Evolutionary conservation across 805 yeast species (phyloP), one percentile per base, ranked within the genome.

Genomic region (Candida easanensis): DNA sequence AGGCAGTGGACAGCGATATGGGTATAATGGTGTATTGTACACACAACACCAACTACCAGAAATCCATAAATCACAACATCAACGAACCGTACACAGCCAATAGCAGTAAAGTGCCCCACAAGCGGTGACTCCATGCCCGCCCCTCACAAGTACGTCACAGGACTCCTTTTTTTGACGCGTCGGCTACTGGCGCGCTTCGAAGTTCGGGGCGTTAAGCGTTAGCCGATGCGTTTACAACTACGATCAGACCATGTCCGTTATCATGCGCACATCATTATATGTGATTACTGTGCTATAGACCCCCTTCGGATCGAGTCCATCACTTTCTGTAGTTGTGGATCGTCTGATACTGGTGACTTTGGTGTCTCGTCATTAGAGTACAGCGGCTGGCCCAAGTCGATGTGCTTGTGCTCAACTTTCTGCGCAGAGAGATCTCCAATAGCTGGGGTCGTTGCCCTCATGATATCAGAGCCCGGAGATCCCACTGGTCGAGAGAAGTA

Each of bases 401-500:
- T 49, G 22, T 49, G 51, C 10, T 18, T 18, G 13, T 22, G 32
- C 5, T 31, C 37, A 4, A 31, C 41, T 15, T 21, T 31, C 28
- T 37, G 45, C 4, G 15, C 20, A 7, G 22, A 16, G 14, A 40
- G 15, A 17, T 45, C 51, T 14, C 57, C 59, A 39, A 55, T 53
- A 41, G 55, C 50, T 14, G 59, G 59, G 0, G 59, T 55, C 1
- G 46, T 28, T 8, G 50, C 32, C 34, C 57, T 36, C 3, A 32
- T 28, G 1, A 44, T 17, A 2, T 41, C 36, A 6, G 13, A 7
- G 13, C 17, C 23, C 18, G 48, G 38, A 5, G 38, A 32, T 5
- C 5, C 11, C 18, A 30, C 20, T 7, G 33, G 33, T 4, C 19
- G 28, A 25, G 28, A 18, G 30, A 38, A n/a, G 34, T 37, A 20